Evolutionary conservation across 176 grass and related monocot genomes (phyloP).

Genomic region (Luzula sylvatica): DNA sequence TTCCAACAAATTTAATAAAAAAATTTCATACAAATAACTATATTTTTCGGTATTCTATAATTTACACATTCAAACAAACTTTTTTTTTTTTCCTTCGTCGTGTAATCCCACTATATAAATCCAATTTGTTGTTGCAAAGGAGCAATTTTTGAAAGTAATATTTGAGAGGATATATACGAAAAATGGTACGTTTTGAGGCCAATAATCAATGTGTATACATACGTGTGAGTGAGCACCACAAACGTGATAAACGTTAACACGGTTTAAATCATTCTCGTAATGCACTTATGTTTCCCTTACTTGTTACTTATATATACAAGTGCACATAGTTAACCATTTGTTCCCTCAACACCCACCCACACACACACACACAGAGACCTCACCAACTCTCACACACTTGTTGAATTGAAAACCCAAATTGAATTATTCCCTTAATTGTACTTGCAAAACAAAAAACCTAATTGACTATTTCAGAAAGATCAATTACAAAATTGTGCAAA

Average conservation of each 20-base stretch:
- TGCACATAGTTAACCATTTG: neutral
- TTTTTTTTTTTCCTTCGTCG: no score
- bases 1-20: no score
- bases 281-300: neutral
- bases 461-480: no score
- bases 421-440: neutral
- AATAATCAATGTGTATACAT: no score
- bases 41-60: no score
- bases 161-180: neutral
- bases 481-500: neutral
- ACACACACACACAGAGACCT: neutral
- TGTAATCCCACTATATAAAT: no score
- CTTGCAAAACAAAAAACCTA: no score
- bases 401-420: neutral
- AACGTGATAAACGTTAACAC: conserved; percentile 18
- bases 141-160: neutral
- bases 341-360: conserved; percentile 2
- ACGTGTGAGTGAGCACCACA: conserved; percentile 1
- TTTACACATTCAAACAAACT: no score
- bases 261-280: neutral
- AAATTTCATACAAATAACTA: no score
- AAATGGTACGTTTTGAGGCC: neutral
- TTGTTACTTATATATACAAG: neutral
- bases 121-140: no score
- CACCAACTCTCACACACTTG: neutral